Base-by-base conservation (phyloP, 176 grass and related monocot genomes). In the Miscanthus lutarioriparius region DNA sequence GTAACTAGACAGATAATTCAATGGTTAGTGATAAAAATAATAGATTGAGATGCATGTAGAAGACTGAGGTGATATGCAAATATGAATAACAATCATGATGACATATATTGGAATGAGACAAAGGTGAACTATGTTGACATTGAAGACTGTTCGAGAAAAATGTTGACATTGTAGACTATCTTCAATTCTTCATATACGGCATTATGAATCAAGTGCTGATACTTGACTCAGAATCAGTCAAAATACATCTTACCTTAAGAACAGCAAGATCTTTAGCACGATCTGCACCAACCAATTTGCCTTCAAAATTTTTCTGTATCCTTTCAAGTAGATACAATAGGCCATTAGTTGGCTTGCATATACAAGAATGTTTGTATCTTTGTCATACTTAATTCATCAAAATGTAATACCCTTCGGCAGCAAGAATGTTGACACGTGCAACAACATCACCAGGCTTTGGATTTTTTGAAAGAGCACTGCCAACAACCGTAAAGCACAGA, bases 271-370 rank as follows among this genome's bases (percentile, higher is more conserved):
- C 91, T 86, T 99, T 99, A 72, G 84, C 75, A 65, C 91, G 91
- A 67, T 99, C 90, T 83, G 89, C 93, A 74, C 93, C 96, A n/a
- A 99, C 71, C 81, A 99, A 88, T 87, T 90, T 99, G 61, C 91
- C 96, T 79, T 99, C 96, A 72, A 99, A 99, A 80, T 63, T 96
- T 81, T 94, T 96, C 86, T 99, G 93, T 86, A 99, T 83, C 91
- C 96, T 96, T 92, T 88, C 62, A 86, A 80, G 67, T 36, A 65
- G 38, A 83, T 49, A 63, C 9, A 66, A 2, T 22, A 73, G n/a
- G 62, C n/a, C 80, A 78, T 90, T 61, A 87, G 53, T 76, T 80
- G 23, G 5, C 59, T 9, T 32, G 27, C 25, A 67, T 72, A 78
- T 58, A 67, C 67, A 81, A 78, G 30, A 86, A 86, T 47, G 80